A percentile compares a stretch with the other conserved stretches of the same genome.
Conservation (phyloP, 169 alveolate species). For the Plasmodium fragile region DNA sequence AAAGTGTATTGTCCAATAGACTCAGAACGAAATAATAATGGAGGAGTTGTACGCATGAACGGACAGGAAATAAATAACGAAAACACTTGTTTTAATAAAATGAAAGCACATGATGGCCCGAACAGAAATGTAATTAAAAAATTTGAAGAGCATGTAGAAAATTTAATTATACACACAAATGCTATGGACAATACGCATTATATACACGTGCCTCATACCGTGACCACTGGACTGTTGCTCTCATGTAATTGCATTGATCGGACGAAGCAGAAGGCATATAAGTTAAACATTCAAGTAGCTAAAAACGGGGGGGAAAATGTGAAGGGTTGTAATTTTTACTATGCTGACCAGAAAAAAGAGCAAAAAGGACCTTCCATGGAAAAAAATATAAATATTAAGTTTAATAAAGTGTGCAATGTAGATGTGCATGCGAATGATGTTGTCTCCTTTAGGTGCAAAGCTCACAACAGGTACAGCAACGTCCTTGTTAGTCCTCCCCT, state of each 20-base stretch:
- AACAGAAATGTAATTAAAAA: background rate
- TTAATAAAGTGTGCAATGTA: background rate
- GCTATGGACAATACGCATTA: background rate
- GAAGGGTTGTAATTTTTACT: constrained; percentile 34
- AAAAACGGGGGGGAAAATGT: background rate
- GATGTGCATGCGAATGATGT: constrained; percentile 15
- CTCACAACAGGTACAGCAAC: background rate
- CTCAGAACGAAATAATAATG: background rate
- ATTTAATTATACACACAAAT: background rate
- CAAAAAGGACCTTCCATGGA: background rate
- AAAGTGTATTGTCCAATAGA: constrained; percentile 21
- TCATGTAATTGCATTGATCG: constrained; percentile 41
- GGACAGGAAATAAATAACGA: background rate
- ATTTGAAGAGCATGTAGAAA: background rate
- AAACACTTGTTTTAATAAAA: constrained; percentile 4
- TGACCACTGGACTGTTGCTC: background rate
- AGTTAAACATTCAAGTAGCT: background rate
- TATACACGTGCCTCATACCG: background rate
- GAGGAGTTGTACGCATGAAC: background rate
- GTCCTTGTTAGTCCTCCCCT: constrained; percentile 3
- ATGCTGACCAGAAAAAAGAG: background rate
- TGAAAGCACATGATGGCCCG: background rate
- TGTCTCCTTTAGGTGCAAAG: background rate
- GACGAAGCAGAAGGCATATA: constrained; percentile 3
- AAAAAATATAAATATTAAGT: background rate